These are phyloP conservation scores for Escovopsis sp. DNA, from an alignment of 2,329 filamentous ascomycete species.

Conservation along the genomic window DNA sequence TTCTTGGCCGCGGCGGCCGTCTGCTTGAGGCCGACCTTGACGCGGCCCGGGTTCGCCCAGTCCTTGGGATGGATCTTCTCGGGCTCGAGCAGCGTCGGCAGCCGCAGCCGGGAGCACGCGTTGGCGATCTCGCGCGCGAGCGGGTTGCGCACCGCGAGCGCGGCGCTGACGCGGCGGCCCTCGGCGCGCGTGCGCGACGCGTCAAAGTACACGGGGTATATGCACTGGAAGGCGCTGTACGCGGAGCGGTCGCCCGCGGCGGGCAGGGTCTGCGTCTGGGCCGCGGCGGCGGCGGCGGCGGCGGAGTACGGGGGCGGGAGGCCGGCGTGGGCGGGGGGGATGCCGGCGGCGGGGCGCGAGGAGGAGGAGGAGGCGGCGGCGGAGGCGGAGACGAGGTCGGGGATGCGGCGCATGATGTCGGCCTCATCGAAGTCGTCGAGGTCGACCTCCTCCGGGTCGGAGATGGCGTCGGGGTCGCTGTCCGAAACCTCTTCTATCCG, in stretches of 20 bases:
- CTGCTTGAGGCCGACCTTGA: conserved; percentile 61
- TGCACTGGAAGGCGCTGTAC: conserved; percentile 68
- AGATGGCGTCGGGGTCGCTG: conserved; percentile 47
- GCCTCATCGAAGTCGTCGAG: conserved; percentile 49
- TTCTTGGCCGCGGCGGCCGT: conserved; percentile 38
- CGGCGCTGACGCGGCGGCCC: conserved; percentile 61
- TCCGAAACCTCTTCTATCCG: conserved; percentile 88
- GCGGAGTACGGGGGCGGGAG: background rate
- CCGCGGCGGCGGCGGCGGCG: conserved; percentile 14
- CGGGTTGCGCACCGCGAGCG: conserved; percentile 67
- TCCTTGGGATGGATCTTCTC: conserved; percentile 90
- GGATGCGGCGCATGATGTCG: conserved; percentile 38
- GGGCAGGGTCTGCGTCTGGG: conserved; percentile 13
- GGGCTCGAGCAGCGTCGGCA: conserved; percentile 71
- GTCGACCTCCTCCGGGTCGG: conserved; percentile 79
- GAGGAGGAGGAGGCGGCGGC: conserved; percentile 4
- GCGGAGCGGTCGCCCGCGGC: conserved; percentile 32
- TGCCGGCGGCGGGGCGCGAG: no score
- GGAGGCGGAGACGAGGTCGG: conserved; percentile 9
- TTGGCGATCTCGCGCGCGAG: conserved; percentile 80
- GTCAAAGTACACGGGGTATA: conserved; percentile 97
- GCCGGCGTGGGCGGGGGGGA: conserved; percentile 1
- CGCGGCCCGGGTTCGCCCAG: conserved; percentile 90
- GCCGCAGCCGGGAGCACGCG: conserved; percentile 59
- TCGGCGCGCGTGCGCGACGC: conserved; percentile 55